Base-by-base conservation (phyloP, 805 yeast species). In the Candida parachauliodes region DNA sequence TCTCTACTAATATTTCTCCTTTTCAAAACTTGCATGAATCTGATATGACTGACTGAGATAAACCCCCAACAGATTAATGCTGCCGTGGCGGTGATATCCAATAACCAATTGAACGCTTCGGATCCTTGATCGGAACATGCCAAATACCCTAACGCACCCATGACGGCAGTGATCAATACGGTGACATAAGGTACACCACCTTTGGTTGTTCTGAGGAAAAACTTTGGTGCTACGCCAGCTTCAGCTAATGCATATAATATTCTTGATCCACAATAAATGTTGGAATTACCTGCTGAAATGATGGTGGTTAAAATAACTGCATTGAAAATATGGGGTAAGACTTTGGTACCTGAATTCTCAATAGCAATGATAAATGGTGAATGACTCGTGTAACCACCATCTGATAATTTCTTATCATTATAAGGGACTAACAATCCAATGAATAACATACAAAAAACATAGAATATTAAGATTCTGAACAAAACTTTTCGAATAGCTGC, bases 341-440 rank as follows among this genome's bases (percentile, higher is more conserved):
- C 72, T 42, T 65, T 65, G 15, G 88, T 82, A 22, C 87, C 88
- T 3, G 81, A 72, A 59, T 79, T 81, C 42, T 68, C 58, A 51
- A 83, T 80, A 27, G 91, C 86, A 55, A 83, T 74, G 44, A 83
- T 72, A 54, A 82, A 83, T 14, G 91, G 91, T 19, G 89, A 83
- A 4, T 80, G 57, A 8, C 65, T 72, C 43, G 70, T 81, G 35
- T 54, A 54, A 20, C 36, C 36, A 25, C 68, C 65, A 16, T 11
- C 10, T 42, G 68, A 59, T 50, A 73, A 72, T 47, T 68, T 68
- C 31, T 77, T 74, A 55, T 83, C 88, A 50, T 81, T 65, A 52
- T 65, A 81, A 18, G 91, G 88, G 23, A 83, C 83, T 44, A 81
- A 63, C 45, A 83, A 56, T 29, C 89, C 88, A 53, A 83, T 69